phyloP scores from a whole-genome alignment of 2,329 filamentous ascomycete species.

The Aspergillus sp. region DNA sequence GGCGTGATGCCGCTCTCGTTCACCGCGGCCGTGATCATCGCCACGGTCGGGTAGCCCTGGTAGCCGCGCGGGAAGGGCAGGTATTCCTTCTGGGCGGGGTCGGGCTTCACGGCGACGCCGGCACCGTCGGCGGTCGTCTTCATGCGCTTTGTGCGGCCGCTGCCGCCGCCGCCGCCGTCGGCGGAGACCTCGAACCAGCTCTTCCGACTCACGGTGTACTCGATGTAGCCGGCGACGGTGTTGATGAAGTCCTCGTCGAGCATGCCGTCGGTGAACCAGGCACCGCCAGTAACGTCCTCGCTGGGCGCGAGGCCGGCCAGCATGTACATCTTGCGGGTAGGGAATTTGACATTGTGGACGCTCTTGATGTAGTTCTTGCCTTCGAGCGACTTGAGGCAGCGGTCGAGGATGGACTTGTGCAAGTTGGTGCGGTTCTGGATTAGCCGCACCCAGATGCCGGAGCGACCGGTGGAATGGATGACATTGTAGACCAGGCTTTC shows the following conservation, averaged over 20 bases:
- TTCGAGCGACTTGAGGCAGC: constrained; percentile 80
- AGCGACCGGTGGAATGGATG: constrained; percentile 79
- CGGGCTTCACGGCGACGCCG: constrained; percentile 29
- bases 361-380: constrained; percentile 77
- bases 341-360: constrained; percentile 88
- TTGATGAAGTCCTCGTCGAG: constrained; percentile 87
- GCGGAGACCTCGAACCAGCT: constrained; percentile 63
- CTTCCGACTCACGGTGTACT: constrained; percentile 67
- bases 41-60: constrained; percentile 74
- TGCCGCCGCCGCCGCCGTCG: constrained; percentile 23
- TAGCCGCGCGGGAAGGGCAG: constrained; percentile 63
- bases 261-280: constrained; percentile 90
- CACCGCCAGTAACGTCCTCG: constrained; percentile 87
- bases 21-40: constrained; percentile 73
- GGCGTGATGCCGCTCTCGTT: constrained; percentile 67
- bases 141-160: constrained; percentile 41
- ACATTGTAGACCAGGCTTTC: constrained; percentile 84
- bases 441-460: constrained; percentile 87
- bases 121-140: constrained; percentile 30
- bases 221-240: constrained; percentile 68
- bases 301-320: constrained; percentile 78
- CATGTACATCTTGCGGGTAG: constrained; percentile 95
- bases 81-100: constrained; percentile 30
- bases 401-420: constrained; percentile 78
- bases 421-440: constrained; percentile 78